Evolutionary conservation across 306 rosid genomes (phyloP).

Genomic region (Argentina anserina): DNA sequence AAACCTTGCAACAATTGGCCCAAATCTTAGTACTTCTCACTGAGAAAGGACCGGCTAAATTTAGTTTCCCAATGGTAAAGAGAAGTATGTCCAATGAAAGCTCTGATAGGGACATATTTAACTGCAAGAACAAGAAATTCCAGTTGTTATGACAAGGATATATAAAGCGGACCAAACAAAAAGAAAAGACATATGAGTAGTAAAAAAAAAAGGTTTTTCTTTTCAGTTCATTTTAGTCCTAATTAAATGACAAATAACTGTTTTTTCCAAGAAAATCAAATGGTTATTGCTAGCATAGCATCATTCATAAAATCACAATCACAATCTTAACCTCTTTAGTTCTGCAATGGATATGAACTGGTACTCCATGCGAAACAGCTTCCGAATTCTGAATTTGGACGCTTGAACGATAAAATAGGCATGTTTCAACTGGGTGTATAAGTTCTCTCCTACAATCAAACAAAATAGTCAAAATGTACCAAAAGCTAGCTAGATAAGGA

Average conservation of each 20-base stretch:
- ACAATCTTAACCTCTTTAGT: slow-evolving; percentile 52
- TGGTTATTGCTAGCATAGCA: slow-evolving; percentile 12
- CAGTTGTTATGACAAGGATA: slow-evolving; percentile 27
- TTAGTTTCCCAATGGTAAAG: slow-evolving; percentile 67
- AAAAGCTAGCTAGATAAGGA: slow-evolving; percentile 13
- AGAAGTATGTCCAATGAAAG: slow-evolving; percentile 79
- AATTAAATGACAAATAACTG: neutral
- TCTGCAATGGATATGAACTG: slow-evolving; percentile 70
- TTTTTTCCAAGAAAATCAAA: neutral
- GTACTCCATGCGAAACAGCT: slow-evolving; percentile 49
- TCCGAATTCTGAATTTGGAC: slow-evolving; percentile 39
- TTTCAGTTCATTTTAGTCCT: neutral
- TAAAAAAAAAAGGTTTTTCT: slow-evolving; percentile 14
- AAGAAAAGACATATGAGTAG: slow-evolving; percentile 11
- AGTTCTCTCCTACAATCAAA: slow-evolving; percentile 64
- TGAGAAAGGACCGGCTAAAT: slow-evolving; percentile 82
- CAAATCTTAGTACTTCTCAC: slow-evolving; percentile 58
- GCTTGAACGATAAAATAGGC: slow-evolving; percentile 59
- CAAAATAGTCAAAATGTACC: slow-evolving; percentile 10
- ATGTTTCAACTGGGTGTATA: slow-evolving; percentile 64
- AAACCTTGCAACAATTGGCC: slow-evolving; percentile 88
- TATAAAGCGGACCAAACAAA: neutral
- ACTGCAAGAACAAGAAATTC: slow-evolving; percentile 44
- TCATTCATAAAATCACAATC: slow-evolving; percentile 22
- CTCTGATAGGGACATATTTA: slow-evolving; percentile 64